Evolutionary conservation across 805 yeast species (phyloP).

Genomic region (Myxozyma nipponensis): DNA sequence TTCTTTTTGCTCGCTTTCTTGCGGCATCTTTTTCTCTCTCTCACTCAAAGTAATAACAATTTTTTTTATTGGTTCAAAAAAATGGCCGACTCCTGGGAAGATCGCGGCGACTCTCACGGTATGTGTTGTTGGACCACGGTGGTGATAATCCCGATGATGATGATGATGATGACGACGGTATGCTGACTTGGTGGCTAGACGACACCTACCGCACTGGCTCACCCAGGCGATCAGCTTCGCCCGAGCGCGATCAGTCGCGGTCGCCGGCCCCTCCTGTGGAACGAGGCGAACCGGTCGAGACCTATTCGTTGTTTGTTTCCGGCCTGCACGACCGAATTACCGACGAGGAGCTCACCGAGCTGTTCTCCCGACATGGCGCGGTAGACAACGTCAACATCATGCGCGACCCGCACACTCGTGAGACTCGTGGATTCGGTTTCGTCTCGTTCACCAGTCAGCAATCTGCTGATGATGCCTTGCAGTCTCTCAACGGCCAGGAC

Average conservation of each 20-base stretch:
- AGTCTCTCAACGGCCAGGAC: conserved; percentile 43
- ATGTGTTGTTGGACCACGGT: too few species aligned
- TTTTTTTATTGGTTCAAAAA: too few species aligned
- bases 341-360: conserved; percentile 34
- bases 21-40: neutral
- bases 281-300: neutral
- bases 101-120: neutral
- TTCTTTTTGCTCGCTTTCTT: neutral
- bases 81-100: neutral
- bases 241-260: too few species aligned
- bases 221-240: too few species aligned
- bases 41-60: too few species aligned
- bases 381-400: conserved; percentile 43
- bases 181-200: too few species aligned
- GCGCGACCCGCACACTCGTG: conserved; percentile 45
- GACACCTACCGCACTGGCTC: too few species aligned
- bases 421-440: conserved; percentile 52
- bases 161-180: too few species aligned
- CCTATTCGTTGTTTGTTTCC: conserved; percentile 33
- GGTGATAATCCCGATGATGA: too few species aligned
- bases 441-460: conserved; percentile 43
- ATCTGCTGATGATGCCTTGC: conserved; percentile 45
- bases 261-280: too few species aligned
- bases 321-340: conserved; percentile 36
- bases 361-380: conserved; percentile 34